Percentiles rank a stretch among this genome's conserved stretches.
Evolutionary conservation across 768 basidiomycete genomes (phyloP).

Genomic region (Mrakia hoshinonis): DNA sequence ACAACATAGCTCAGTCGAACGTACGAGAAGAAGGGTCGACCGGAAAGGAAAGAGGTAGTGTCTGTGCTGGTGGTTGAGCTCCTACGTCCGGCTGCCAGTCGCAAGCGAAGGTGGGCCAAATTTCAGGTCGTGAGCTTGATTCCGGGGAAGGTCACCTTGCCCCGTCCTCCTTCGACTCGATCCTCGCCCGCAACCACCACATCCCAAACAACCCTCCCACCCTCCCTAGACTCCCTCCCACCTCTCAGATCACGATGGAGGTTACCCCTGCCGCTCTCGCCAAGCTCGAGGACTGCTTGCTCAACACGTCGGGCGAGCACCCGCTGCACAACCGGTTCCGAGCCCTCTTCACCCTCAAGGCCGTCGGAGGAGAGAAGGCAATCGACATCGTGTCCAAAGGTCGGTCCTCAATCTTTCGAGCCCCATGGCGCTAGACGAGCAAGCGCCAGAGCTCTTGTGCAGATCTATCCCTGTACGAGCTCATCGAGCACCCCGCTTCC

Average conservation of each 20-base stretch:
- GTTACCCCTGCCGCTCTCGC: slow-evolving; percentile 50
- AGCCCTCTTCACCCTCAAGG: slow-evolving; percentile 84
- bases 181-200: neutral
- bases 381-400: slow-evolving; percentile 80
- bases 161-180: neutral
- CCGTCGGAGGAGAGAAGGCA: slow-evolving; percentile 60
- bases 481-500: neutral
- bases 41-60: too few species aligned
- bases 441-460: neutral
- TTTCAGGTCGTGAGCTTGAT: too few species aligned
- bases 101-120: too few species aligned
- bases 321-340: slow-evolving; percentile 81
- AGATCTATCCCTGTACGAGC: neutral
- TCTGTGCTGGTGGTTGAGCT: too few species aligned
- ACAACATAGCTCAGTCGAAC: too few species aligned
- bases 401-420: slow-evolving; percentile 35
- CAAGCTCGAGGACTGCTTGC: slow-evolving; percentile 62
- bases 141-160: too few species aligned
- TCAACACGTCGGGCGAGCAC: slow-evolving; percentile 63
- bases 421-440: neutral
- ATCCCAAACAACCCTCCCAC: neutral
- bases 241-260: slow-evolving; percentile 29
- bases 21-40: too few species aligned
- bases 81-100: too few species aligned
- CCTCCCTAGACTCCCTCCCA: neutral